Percentiles rank a stretch among this genome's conserved stretches.
These are phyloP conservation scores for Tylopilus sp. DNA, from an alignment of 1,284 basidiomycete species.

Conservation along the genomic window DNA sequence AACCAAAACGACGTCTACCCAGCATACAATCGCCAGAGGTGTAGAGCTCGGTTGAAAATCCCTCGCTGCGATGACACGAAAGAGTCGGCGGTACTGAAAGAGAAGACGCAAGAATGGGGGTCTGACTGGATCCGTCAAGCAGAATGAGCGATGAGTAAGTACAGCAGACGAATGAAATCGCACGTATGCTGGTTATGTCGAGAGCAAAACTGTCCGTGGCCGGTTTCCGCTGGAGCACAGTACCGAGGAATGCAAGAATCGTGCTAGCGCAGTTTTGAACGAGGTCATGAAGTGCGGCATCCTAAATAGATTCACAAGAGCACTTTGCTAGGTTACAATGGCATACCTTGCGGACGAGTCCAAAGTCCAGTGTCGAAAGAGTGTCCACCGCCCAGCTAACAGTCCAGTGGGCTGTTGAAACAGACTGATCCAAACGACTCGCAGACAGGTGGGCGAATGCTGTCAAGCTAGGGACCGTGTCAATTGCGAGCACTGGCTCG, in stretches of 20 bases:
- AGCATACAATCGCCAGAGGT: conserved; percentile 45
- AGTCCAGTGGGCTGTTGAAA: conserved; percentile 3
- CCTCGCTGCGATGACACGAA: conserved; percentile 42
- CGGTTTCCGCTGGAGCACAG: conserved; percentile 17
- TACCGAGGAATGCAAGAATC: conserved; percentile 37
- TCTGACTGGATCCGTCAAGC: conserved; percentile 18
- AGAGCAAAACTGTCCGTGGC: conserved; percentile 11
- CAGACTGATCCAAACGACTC: conserved; percentile 4
- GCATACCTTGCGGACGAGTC: conserved; percentile 29
- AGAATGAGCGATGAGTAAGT: conserved; percentile 5
- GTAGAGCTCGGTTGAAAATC: conserved; percentile 19
- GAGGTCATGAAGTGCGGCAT: conserved; percentile 31
- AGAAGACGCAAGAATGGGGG: conserved; percentile 37
- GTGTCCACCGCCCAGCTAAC: conserved; percentile 26
- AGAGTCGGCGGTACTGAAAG: conserved; percentile 48
- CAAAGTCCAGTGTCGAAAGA: conserved; percentile 30
- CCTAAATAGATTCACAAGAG: conserved; percentile 25
- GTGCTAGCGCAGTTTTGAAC: conserved; percentile 36
- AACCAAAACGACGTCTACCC: conserved; percentile 60
- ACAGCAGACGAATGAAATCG: neutral
- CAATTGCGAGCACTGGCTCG: conserved; percentile 22
- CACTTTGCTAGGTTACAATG: neutral
- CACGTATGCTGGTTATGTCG: conserved; percentile 28
- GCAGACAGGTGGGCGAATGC: conserved; percentile 22
- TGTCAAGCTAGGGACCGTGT: conserved; percentile 13